Percentiles rank a stretch among this genome's conserved stretches.
phyloP scores from a whole-genome alignment of 2,329 filamentous ascomycete genomes.

The Apiospora phragmitis region DNA sequence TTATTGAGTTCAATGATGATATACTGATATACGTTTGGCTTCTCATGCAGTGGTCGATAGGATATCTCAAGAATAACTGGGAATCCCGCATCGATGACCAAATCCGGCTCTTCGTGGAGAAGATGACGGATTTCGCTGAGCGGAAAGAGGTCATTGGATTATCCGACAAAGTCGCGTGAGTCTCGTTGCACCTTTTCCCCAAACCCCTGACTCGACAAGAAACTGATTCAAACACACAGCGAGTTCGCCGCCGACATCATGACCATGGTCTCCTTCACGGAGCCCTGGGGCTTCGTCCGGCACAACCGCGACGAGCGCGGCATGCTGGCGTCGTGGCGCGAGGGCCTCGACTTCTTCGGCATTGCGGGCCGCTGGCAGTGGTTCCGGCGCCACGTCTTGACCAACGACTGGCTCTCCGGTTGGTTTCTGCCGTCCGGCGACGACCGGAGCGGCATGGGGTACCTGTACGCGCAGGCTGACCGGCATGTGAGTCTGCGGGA shows the following conservation, averaged over 20 bases:
- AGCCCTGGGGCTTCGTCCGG: conserved; percentile 38
- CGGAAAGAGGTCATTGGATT: conserved; percentile 27
- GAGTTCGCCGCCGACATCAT: conserved; percentile 43
- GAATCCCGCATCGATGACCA: conserved; percentile 36
- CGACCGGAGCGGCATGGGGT: conserved; percentile 35
- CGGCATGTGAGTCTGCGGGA: conserved; percentile 30
- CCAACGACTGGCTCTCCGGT: conserved; percentile 18
- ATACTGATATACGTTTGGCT: not conserved
- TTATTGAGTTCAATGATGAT: too few relatives aligned
- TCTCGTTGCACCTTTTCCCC: not conserved
- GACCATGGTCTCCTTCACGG: conserved; percentile 38
- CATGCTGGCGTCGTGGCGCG: conserved; percentile 36
- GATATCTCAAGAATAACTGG: conserved; percentile 38
- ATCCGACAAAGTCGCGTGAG: conserved; percentile 34
- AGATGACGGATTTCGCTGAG: conserved; percentile 30
- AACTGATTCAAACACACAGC: conserved; percentile 6
- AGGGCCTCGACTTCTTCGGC: conserved; percentile 38
- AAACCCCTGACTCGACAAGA: not conserved
- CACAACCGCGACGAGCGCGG: conserved; percentile 38
- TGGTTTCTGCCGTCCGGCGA: conserved; percentile 32
- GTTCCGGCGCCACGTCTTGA: conserved; percentile 32
- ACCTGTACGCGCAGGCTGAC: conserved; percentile 37
- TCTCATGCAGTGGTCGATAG: conserved; percentile 33
- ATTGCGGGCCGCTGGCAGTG: conserved; percentile 34
- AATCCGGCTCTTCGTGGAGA: conserved; percentile 31